Evolutionary conservation across 305 asterid species (phyloP), one percentile per base, ranked within the genome.

Genomic region (Nicotiana rustica): DNA sequence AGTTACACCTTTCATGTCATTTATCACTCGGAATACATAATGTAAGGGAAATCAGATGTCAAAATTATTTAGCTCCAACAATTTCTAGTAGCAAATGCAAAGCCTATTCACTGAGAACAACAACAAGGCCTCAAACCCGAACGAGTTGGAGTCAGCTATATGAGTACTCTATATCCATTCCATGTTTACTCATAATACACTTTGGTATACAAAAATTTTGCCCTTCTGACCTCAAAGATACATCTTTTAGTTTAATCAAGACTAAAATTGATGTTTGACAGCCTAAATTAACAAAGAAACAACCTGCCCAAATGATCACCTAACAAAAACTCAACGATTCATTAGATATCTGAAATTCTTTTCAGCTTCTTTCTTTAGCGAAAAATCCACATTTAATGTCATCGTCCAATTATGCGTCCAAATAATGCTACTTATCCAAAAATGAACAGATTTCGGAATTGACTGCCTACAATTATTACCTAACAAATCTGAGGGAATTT

Each of bases 1-100:
- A 76, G 80, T 31, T 17, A 52, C n/a, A 15, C 57, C 64, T 59
- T 76, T 31, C 65, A 31, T 31, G 67, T 55, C 80, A 76, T 76
- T 15, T 56, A 75, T 75, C 21, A 17, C 80, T 56, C 52, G 31
- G 67, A 76, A 56, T 15, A 55, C 10, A 29, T 29, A 55, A 55
- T 55, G 49, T 29, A 55, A 49, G 44, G 79, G 47, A 52, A 59
- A 75, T 15, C 29, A 41, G 44, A 75, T 75, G 29, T 7, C n/a
- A 76, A 76, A 55, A 12, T 55, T 29, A 76, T 60, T 55, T 55
- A 9, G 25, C 31, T 9, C 47, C 66, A 31, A 76, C 17, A 15
- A 55, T 29, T 18, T 76, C 66, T 76, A 55, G 65, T 15, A 76
- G 31, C 80, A 76, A 31, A 76, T 31, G 52, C 66, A 15, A 75